Conservation (phyloP, 805 yeast species). For the Candida boidinii region DNA sequence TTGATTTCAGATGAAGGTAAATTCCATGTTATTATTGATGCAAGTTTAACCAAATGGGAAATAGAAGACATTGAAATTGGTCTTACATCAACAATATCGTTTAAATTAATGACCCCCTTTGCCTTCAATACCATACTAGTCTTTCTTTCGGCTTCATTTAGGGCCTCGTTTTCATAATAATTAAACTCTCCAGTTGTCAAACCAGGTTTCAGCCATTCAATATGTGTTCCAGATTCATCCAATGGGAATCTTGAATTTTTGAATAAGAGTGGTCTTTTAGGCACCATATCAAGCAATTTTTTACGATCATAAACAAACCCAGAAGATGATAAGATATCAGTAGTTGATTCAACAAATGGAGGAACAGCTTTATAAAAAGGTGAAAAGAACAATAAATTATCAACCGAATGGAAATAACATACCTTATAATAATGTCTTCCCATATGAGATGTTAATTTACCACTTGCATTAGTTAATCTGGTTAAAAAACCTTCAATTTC, state of each 20-base stretch:
- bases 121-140: slow-evolving; percentile 47
- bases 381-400: slow-evolving; percentile 52
- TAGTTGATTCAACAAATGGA: slow-evolving; percentile 29
- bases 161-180: slow-evolving; percentile 45
- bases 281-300: slow-evolving; percentile 11
- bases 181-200: slow-evolving; percentile 31
- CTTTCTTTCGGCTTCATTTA: slow-evolving; percentile 59
- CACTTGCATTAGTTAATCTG: slow-evolving; percentile 43
- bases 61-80: slow-evolving; percentile 21
- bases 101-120: slow-evolving; percentile 53
- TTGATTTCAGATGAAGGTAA: slow-evolving; percentile 8
- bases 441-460: slow-evolving; percentile 21
- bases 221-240: slow-evolving; percentile 40
- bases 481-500: slow-evolving; percentile 79
- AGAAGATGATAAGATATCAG: slow-evolving; percentile 23
- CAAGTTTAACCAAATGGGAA: slow-evolving; percentile 18
- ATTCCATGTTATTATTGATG: slow-evolving; percentile 24
- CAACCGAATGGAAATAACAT: slow-evolving; percentile 56
- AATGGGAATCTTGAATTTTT: slow-evolving; percentile 48
- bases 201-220: slow-evolving; percentile 51
- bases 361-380: slow-evolving; percentile 52
- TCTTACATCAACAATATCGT: slow-evolving; percentile 33
- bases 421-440: slow-evolving; percentile 38
- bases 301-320: slow-evolving; percentile 22
- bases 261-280: slow-evolving; percentile 28